phyloP scores from a whole-genome alignment of 139 green algal species.

The Chlamydomonas sphaeroides region DNA sequence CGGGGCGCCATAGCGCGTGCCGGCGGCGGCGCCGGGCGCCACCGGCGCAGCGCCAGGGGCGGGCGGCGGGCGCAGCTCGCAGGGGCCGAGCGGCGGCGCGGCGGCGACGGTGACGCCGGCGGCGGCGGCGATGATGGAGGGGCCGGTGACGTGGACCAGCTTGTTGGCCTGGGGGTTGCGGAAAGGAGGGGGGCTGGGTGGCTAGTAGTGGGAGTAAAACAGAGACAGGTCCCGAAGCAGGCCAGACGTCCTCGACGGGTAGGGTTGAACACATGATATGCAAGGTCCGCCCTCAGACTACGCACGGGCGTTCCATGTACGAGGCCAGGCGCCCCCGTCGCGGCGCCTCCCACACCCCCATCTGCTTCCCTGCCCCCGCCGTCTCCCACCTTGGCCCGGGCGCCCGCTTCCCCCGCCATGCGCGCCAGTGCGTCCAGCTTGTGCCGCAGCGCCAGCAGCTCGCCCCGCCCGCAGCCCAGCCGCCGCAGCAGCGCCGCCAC shows the following conservation, averaged over 20 bases:
- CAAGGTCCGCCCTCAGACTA: too few relatives aligned
- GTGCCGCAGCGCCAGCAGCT: constrained; percentile 16
- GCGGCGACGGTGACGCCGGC: neutral
- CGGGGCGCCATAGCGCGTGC: neutral
- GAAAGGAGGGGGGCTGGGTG: too few relatives aligned
- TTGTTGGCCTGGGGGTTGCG: too few relatives aligned
- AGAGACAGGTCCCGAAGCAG: too few relatives aligned
- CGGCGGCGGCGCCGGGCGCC: neutral
- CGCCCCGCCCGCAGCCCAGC: neutral
- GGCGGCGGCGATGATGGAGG: neutral
- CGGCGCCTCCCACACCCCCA: too few relatives aligned
- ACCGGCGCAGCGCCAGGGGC: neutral
- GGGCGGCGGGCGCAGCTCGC: neutral
- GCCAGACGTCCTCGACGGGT: too few relatives aligned
- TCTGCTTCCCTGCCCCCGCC: too few relatives aligned
- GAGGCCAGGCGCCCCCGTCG: too few relatives aligned
- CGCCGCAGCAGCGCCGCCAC: neutral
- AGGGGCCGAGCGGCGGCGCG: neutral
- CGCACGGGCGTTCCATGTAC: too few relatives aligned
- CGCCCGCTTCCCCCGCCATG: neutral
- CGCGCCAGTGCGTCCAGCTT: constrained; percentile 13
- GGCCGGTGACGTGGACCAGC: neutral
- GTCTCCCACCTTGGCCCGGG: neutral
- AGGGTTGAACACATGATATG: too few relatives aligned
- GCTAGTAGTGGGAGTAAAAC: too few relatives aligned